Base-by-base conservation (phyloP, 306 rosid genomes). In the Aeschynomene evenia region DNA sequence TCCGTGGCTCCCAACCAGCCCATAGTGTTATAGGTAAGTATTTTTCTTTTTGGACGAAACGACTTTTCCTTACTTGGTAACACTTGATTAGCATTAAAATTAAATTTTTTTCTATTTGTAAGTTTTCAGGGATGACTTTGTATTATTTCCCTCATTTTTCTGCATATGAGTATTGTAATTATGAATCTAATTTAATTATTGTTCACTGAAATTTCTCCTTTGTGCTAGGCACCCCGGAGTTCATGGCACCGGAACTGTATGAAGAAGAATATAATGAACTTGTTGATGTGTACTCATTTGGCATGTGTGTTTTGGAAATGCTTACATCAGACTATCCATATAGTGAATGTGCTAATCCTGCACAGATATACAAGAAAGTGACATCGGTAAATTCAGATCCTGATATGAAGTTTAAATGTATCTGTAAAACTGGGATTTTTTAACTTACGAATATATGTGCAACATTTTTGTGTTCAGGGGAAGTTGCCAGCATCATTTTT, bases 241-340 rank as follows among this genome's bases (percentile, higher is more conserved):
- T 92, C 79, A 92, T 92, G 96, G 98, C 98, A 24, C 98, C 98
- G 14, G 98, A 92, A 73, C 39, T 92, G 24, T 89, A 92, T 23
- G 98, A 89, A 56, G 98, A 92, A 71, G 84, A 89, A 73, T 89
- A 92, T 87, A 84, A 86, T 55, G 98, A 87, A 68, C 98, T 92
- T 10, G 98, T 92, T 64, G 98, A 92, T 72, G 95, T 92, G 64
- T 92, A 92, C 70, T 87, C 98, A 42, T 89, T 92, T 64, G 98
- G 98, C 85, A 86, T 92, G 98, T 92, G 98, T 75, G 89, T 89
- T 66, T 50, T 92, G n/a, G 98, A 92, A 73, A 87, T 92, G 89
- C 81, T 92, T 56, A 88, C 96, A 22, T 80, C 83, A 14, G 98
- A 92, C 59, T 92, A 89, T 31, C 98, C 98, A 1, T 89, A 89